A percentile compares a stretch with the other conserved stretches of the same genome.
Conservation (phyloP, 306 rosid species). For the Luffa aegyptiaca region DNA sequence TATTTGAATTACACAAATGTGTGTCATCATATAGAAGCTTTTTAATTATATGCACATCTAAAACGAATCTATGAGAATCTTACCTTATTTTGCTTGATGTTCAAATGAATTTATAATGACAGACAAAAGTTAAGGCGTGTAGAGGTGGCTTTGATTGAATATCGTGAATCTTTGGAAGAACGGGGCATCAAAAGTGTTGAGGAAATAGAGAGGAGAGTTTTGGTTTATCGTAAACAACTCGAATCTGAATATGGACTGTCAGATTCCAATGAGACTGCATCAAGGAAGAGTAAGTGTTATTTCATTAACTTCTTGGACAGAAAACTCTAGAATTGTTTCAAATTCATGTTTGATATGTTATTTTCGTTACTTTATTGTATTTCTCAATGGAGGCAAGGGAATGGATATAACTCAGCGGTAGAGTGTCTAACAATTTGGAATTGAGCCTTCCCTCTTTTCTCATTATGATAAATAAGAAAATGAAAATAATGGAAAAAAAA, state of each 20-base stretch:
- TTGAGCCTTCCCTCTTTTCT: no score
- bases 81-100: neutral
- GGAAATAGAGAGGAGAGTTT: slow-evolving; percentile 75
- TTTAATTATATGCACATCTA: neutral
- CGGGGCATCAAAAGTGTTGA: slow-evolving; percentile 66
- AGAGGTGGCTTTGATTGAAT: slow-evolving; percentile 91
- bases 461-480: no score
- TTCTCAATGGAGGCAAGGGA: no score
- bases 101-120: slow-evolving; percentile 16
- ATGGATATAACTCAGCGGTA: no score
- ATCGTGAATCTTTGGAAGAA: slow-evolving; percentile 91
- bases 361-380: neutral
- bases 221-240: slow-evolving; percentile 45
- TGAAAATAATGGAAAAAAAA: no score
- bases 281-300: slow-evolving; percentile 56
- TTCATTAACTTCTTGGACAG: neutral
- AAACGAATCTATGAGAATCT: neutral
- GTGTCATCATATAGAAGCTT: neutral
- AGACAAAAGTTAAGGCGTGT: slow-evolving; percentile 91
- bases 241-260: slow-evolving; percentile 73
- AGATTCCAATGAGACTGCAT: slow-evolving; percentile 59
- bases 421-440: no score
- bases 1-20: neutral
- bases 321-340: neutral
- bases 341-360: neutral